phyloP scores from a whole-genome alignment of 1,284 basidiomycete genomes.

The Trametes hirsuta region DNA sequence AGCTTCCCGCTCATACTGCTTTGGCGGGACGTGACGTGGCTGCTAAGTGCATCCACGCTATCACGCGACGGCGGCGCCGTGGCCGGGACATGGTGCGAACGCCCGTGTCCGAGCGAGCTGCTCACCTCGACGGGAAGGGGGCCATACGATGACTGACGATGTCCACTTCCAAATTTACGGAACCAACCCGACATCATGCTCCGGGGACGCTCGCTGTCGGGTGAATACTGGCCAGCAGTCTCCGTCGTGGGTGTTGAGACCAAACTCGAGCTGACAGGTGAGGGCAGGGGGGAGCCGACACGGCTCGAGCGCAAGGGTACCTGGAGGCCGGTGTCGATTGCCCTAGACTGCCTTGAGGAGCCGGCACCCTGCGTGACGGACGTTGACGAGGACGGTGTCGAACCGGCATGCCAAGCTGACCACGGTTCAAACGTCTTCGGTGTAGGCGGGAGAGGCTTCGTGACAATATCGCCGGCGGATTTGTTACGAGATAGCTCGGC shows the following conservation, averaged over 20 bases:
- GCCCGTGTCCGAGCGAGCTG: conserved; percentile 18
- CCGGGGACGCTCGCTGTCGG: conserved; percentile 31
- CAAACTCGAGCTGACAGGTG: conserved; percentile 23
- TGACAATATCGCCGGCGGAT: conserved; percentile 29
- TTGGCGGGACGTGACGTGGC: conserved; percentile 27
- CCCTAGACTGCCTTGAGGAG: conserved; percentile 21
- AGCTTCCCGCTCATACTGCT: conserved; percentile 37
- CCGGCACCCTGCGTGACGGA: conserved; percentile 13
- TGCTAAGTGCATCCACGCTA: conserved; percentile 40
- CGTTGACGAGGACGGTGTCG: conserved; percentile 1
- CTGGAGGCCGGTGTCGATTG: conserved; percentile 25
- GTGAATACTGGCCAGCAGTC: conserved; percentile 20
- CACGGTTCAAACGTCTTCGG: conserved; percentile 23
- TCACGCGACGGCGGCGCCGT: conserved; percentile 30
- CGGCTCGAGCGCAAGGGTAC: conserved; percentile 22
- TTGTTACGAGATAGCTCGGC: conserved; percentile 27
- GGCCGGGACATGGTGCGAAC: conserved; percentile 10
- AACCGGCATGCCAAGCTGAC: conserved; percentile 17
- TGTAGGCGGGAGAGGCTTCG: conserved; percentile 9
- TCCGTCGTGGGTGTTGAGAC: conserved; percentile 25
- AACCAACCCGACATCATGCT: conserved; percentile 29
- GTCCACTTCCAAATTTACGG: conserved; percentile 15
- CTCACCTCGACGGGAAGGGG: conserved; percentile 21
- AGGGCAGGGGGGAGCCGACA: conserved; percentile 26
- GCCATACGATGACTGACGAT: conserved; percentile 22